A percentile compares a stretch with the other conserved stretches of the same genome.
Evolutionary conservation across 2,329 filamentous ascomycete species (phyloP).

Genomic region (Alternaria metachromatica): DNA sequence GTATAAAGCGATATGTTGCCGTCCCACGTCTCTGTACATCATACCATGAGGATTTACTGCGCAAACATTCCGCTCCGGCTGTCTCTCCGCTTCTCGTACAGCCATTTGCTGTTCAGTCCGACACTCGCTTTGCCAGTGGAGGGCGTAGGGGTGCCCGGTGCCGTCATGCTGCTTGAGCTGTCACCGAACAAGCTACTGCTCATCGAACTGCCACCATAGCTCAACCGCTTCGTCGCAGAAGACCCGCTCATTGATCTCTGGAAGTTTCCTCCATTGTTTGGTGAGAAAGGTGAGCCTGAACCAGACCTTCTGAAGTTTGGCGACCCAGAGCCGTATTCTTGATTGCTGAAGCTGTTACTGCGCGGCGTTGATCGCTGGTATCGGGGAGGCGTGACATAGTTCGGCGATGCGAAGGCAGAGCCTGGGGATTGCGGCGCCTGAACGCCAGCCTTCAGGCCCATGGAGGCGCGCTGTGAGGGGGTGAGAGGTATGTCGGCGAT

Average conservation of each 20-base stretch:
- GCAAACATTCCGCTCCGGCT: slow-evolving; percentile 50
- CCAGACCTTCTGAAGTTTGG: slow-evolving; percentile 42
- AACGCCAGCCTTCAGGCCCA: slow-evolving; percentile 76
- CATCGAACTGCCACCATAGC: slow-evolving; percentile 62
- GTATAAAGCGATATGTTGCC: slow-evolving; percentile 39
- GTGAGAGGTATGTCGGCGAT: slow-evolving; percentile 90
- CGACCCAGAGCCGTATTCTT: slow-evolving; percentile 55
- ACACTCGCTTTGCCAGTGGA: slow-evolving; percentile 67
- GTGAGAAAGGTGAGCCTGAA: slow-evolving; percentile 57
- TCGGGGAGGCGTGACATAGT: slow-evolving; percentile 84
- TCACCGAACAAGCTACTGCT: slow-evolving; percentile 47
- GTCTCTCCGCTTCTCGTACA: slow-evolving; percentile 80
- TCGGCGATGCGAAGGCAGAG: slow-evolving; percentile 55
- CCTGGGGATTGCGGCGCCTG: slow-evolving; percentile 67
- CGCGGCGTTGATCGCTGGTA: slow-evolving; percentile 79
- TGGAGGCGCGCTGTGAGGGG: slow-evolving; percentile 81
- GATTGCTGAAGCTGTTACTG: slow-evolving; percentile 63
- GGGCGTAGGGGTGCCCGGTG: slow-evolving; percentile 73
- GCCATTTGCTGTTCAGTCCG: slow-evolving; percentile 88
- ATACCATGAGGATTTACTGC: slow-evolving; percentile 4
- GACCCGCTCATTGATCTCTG: slow-evolving; percentile 68
- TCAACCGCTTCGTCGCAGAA: slow-evolving; percentile 63
- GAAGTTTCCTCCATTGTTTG: slow-evolving; percentile 59
- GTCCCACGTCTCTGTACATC: background rate
- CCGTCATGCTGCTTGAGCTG: slow-evolving; percentile 48